Evolutionary conservation across 2,329 filamentous ascomycete species (phyloP).

Genomic region (Fusarium duplospermum): DNA sequence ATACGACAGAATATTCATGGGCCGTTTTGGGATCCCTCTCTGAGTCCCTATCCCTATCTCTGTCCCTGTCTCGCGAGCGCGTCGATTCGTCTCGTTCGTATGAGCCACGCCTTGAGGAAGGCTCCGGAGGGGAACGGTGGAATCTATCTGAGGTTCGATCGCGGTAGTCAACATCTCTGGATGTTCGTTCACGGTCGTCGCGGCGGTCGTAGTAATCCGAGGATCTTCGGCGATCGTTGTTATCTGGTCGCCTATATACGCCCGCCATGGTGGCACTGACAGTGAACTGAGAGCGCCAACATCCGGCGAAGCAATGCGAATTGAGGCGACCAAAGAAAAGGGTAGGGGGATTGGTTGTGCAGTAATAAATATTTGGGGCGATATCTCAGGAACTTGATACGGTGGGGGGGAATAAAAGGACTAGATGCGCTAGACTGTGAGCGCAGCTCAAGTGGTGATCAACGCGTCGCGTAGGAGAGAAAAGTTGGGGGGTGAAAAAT

Average conservation of each 20-base stretch:
- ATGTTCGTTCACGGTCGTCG: slow-evolving; percentile 15
- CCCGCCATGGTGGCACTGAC: slow-evolving; percentile 38
- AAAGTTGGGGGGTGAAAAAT: background rate
- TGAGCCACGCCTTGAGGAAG: slow-evolving; percentile 11
- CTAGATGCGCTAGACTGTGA: background rate
- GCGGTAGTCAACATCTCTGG: slow-evolving; percentile 10
- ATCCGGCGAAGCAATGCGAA: slow-evolving; percentile 20
- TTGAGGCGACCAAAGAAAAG: background rate
- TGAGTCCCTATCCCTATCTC: slow-evolving; percentile 7
- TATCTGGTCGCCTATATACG: slow-evolving; percentile 18
- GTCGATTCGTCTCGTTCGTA: slow-evolving; percentile 18
- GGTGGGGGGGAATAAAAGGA: background rate
- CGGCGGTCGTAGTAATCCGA: slow-evolving; percentile 15
- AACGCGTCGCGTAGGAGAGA: background rate
- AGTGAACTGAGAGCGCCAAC: slow-evolving; percentile 10
- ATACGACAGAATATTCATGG: background rate
- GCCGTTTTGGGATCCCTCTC: background rate
- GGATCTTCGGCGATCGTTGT: background rate
- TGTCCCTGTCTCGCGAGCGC: slow-evolving; percentile 12
- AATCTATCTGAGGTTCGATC: slow-evolving; percentile 22
- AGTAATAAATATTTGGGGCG: background rate
- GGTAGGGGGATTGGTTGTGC: background rate
- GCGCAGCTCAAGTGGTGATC: background rate
- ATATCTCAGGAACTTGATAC: background rate
- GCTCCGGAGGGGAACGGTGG: slow-evolving; percentile 8